Conservation (phyloP, 345 rosid genomes). For the Eucalyptus marginata region DNA sequence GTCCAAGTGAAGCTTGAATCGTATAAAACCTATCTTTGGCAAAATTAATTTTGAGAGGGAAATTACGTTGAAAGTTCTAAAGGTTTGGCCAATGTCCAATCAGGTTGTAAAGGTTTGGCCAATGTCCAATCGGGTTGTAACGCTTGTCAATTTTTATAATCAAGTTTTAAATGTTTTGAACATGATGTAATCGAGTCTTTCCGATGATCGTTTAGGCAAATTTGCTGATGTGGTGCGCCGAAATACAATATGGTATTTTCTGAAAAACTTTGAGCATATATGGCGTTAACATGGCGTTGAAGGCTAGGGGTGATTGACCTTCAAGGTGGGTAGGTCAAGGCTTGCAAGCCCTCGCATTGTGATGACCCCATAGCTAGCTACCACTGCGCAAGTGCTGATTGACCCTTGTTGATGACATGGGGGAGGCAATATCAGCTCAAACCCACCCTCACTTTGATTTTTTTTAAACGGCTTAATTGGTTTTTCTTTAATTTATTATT, state of each 20-base stretch:
- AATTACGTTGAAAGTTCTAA: background rate
- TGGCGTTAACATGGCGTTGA: background rate
- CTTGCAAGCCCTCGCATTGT: background rate
- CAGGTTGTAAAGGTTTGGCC: background rate
- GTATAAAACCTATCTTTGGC: background rate
- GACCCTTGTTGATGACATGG: background rate
- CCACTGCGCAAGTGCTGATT: background rate
- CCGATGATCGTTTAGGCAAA: background rate
- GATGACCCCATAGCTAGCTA: background rate
- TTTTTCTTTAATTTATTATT: background rate
- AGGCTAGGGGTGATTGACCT: background rate
- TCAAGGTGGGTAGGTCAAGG: background rate
- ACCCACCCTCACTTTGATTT: background rate
- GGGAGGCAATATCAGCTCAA: background rate
- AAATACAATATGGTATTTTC: background rate
- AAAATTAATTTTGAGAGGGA: background rate
- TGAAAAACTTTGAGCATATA: background rate
- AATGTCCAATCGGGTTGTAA: background rate
- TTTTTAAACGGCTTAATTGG: background rate
- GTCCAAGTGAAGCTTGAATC: background rate
- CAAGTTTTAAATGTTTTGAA: background rate
- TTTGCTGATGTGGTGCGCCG: fast-evolving
- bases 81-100: background rate
- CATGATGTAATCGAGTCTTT: background rate
- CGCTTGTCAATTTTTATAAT: background rate